Evolutionary conservation across 2,329 filamentous ascomycete species (phyloP), one percentile per base, ranked within the genome.

Genomic region (Paraphaeosphaeria sporulosa): DNA sequence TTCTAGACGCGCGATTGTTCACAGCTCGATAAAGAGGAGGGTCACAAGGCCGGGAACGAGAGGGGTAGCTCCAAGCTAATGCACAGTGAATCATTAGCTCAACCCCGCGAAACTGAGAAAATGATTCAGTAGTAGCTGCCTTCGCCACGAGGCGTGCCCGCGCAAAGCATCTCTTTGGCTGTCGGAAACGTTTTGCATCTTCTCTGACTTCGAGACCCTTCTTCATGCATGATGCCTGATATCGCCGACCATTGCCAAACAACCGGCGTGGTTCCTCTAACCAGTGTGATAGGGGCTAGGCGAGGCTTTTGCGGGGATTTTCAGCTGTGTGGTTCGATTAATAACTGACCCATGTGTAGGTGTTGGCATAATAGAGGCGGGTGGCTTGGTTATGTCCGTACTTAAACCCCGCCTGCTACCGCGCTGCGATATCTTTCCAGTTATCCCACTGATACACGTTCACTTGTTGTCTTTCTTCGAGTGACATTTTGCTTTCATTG

Each of bases 41-140:
- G 34, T 25, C 50, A 52, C 21, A 52, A 15, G 50, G 36, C 7
- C 34, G 19, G 8, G 50, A 52, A 52, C 50, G 36, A 36, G 50
- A 30, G 50, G 49, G 64, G 64, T 60, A 47, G 44, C 25, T 23
- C 25, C n/a, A 23, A 43, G 10, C 58, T 61, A 64, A 63, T 64
- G 30, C 30, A 32, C 30, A 8, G 30, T 32, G 64, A 64, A 56
- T 66, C 64, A 66, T 66, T 64, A 66, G 64, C 44, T 47, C 30
- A 13, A 40, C 34, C 48, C 42, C 34, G 27, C 30, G 32, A 12
- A 32, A 12, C 17, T 36, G 36, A 47, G 10, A n/a, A 48, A 49
- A 55, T 59, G 60, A 66, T 59, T 64, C 62, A 65, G 49, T 63
- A 63, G 49, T 63, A 66, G 57, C 36, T 34, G 9, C 23, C 2